Conservation (phyloP, 306 rosid species). For the Quercus cerris region DNA sequence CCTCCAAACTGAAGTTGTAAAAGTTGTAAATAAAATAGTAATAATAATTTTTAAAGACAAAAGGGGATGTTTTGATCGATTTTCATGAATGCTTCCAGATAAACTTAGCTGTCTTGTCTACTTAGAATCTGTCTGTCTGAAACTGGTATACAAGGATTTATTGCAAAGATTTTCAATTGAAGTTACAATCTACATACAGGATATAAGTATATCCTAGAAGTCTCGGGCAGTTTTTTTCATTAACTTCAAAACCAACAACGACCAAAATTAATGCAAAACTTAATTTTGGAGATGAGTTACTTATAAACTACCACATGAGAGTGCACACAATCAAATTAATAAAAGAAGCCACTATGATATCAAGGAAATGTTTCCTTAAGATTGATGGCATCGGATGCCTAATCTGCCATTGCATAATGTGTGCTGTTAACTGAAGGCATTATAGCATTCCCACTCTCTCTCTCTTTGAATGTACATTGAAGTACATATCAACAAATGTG, state of each 20-base stretch:
- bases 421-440: not conserved
- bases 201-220: not conserved
- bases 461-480: not conserved
- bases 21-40: conserved; percentile 1
- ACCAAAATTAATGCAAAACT: not conserved
- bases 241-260: not conserved
- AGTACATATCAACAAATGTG: not conserved
- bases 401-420: not conserved
- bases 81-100: not conserved
- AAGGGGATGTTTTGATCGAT: not conserved
- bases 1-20: conserved; percentile 65
- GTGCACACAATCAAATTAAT: not conserved
- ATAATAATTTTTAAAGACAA: not conserved
- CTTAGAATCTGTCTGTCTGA: not conserved
- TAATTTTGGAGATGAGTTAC: not conserved
- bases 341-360: not conserved
- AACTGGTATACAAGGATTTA: not conserved
- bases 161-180: not conserved
- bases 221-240: not conserved
- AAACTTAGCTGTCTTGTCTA: not conserved
- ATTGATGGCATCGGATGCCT: not conserved
- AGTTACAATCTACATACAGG: not conserved
- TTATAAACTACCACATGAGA: not conserved
- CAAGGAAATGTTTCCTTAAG: not conserved
- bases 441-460: not conserved